These are phyloP conservation scores for Quercus aquifolioides DNA, from an alignment of 306 rosid genomes.

Conservation along the genomic window DNA sequence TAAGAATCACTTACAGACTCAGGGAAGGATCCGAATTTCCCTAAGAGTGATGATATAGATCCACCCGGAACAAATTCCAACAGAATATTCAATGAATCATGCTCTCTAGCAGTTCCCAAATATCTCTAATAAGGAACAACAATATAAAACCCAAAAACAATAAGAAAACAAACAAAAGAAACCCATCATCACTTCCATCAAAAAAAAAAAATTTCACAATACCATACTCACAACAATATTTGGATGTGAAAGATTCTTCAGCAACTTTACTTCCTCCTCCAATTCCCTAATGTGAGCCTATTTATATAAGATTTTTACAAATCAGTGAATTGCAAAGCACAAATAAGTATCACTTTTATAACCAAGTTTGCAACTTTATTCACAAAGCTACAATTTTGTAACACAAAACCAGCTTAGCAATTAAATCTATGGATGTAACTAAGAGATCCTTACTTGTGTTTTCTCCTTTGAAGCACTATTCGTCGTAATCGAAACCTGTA, in stretches of 20 bases:
- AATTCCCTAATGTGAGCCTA: conserved; percentile 87
- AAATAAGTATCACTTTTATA: too few relatives aligned
- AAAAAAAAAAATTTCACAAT: not conserved
- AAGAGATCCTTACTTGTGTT: conserved; percentile 53
- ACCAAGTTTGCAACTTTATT: not conserved
- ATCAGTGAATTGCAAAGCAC: conserved; percentile 15
- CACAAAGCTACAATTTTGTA: not conserved
- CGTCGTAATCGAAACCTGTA: conserved; percentile 76
- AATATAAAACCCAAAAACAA: not conserved
- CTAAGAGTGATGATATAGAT: conserved; percentile 83
- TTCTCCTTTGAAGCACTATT: conserved; percentile 71
- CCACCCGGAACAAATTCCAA: conserved; percentile 96
- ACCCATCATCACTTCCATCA: conserved; percentile 1
- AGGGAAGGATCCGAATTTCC: conserved; percentile 89
- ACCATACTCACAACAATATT: conserved; percentile 78
- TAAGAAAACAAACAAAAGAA: not conserved
- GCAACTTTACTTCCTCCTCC: conserved; percentile 89
- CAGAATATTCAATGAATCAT: conserved; percentile 76
- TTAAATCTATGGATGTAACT: not conserved
- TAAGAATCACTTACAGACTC: conserved; percentile 71
- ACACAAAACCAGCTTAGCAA: not conserved
- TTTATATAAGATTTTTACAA: conserved; percentile 2
- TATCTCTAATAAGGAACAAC: conserved; percentile 53
- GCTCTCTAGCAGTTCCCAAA: conserved; percentile 90
- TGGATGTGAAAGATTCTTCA: conserved; percentile 85